Evolutionary conservation across 345 rosid species (phyloP), one percentile per base, ranked within the genome.

Genomic region (Citrus sp.): DNA sequence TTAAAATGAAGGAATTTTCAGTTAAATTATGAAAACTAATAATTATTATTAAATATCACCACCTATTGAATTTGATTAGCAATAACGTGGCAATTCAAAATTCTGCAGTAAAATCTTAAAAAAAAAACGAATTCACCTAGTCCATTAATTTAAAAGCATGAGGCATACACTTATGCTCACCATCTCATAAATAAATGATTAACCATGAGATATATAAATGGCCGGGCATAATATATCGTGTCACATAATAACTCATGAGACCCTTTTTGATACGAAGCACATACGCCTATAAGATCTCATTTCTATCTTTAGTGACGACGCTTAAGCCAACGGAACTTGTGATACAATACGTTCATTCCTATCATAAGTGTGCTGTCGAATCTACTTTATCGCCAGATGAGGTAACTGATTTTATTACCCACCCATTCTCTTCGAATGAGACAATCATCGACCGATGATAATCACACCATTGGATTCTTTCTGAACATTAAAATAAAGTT

Each of bases 391-490:
- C 2, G 10, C 40, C 9, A 16, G n/a, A 16, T 30, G 38, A 64
- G 32, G 4, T 28, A 13, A 9, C 38, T 24, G 22, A 68, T 40
- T 32, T 67, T 14, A 4, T 10, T 32, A 13, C 1, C 40, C 21
- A 25, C 2, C 5, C 10, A 2, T 25, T 13, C 66, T 27, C 27
- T 2, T 62, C 66, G 21, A 62, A 62, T 25, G 21, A 70, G 38
- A 27, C 5, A 46, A 46, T 46, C 51, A 46, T 2, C 51, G 18
- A 46, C 51, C 59, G 14, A 54, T 18, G 21, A 51, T 49, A 5
- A 61, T 8, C 55, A 60, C 38, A 60, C 38, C 77, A 49, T 61
- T 18, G 77, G 68, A 74, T 74, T 74, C 38, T 65, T 56, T 34
- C 63, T 72, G 9, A 22, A 46, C 18, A 13, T 12, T 46, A 46